Evolutionary conservation across 768 basidiomycete species (phyloP).

Genomic region (Hericium erinaceus): DNA sequence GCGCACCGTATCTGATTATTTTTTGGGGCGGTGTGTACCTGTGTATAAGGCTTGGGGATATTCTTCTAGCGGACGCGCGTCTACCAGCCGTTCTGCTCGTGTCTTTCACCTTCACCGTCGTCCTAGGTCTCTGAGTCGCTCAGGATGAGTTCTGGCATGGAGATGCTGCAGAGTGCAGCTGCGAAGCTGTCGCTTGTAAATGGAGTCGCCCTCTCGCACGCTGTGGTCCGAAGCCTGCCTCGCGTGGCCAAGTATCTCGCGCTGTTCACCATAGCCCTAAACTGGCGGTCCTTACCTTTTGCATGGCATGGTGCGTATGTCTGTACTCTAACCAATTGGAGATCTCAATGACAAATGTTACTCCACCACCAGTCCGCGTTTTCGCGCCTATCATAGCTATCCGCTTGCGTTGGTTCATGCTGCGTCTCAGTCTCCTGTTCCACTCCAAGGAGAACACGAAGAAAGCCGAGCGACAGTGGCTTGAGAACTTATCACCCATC

Average conservation of each 20-base stretch:
- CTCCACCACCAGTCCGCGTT: conserved; percentile 1
- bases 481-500: conserved; percentile 12
- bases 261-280: not conserved
- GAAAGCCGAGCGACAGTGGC: not conserved
- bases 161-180: too few relatives aligned
- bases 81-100: too few relatives aligned
- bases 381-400: conserved; percentile 5
- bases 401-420: not conserved
- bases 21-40: too few relatives aligned
- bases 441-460: conserved; percentile 1
- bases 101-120: too few relatives aligned
- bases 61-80: too few relatives aligned
- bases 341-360: not conserved
- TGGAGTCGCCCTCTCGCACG: not conserved
- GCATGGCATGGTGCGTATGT: conserved; percentile 12
- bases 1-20: too few relatives aligned
- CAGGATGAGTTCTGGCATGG: too few relatives aligned
- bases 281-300: conserved; percentile 8
- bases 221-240: not conserved
- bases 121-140: too few relatives aligned
- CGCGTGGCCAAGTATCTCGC: conserved; percentile 3
- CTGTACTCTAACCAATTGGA: not conserved
- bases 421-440: conserved; percentile 2
- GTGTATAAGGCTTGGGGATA: too few relatives aligned
- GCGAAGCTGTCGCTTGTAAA: not conserved